These are phyloP conservation scores for Linaria vulgaris DNA, from an alignment of 257 asterid genomes.

Conservation along the genomic window DNA sequence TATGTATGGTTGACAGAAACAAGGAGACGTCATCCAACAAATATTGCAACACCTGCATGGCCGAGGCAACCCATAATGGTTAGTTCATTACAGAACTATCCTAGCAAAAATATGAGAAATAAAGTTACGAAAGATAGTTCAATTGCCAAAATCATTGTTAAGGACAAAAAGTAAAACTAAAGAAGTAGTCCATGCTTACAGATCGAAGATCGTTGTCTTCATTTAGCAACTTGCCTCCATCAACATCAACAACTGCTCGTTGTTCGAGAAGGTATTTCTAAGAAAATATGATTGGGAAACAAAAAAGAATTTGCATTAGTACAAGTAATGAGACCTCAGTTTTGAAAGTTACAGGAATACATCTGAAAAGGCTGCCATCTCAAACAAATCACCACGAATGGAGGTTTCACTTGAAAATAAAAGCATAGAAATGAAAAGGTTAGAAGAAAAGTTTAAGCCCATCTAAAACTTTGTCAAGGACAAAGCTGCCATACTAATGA, in stretches of 20 bases:
- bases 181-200: conserved; percentile 50
- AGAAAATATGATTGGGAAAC: conserved; percentile 24
- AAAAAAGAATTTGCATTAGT: conserved; percentile 17
- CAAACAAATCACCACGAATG: conserved; percentile 5
- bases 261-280: conserved; percentile 94
- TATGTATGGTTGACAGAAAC: conserved; percentile 58
- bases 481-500: conserved; percentile 2
- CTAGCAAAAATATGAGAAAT: conserved; percentile 3
- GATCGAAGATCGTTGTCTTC: conserved; percentile 92
- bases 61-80: conserved; percentile 24
- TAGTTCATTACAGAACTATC: conserved; percentile 22
- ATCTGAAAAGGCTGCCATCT: conserved; percentile 20
- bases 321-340: conserved; percentile 14
- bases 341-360: conserved; percentile 10
- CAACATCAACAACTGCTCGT: conserved; percentile 84
- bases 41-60: conserved; percentile 84
- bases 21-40: conserved; percentile 83
- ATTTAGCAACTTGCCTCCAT: conserved; percentile 88
- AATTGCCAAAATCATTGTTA: conserved; percentile 11
- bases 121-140: neutral
- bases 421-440: conserved; percentile 1
- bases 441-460: conserved; percentile 7
- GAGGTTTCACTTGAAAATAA: conserved; percentile 20
- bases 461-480: conserved; percentile 15
- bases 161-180: conserved; percentile 16